Evolutionary conservation across 2,329 filamentous ascomycete genomes (phyloP).

Genomic region (Paramyrothecium sp.): DNA sequence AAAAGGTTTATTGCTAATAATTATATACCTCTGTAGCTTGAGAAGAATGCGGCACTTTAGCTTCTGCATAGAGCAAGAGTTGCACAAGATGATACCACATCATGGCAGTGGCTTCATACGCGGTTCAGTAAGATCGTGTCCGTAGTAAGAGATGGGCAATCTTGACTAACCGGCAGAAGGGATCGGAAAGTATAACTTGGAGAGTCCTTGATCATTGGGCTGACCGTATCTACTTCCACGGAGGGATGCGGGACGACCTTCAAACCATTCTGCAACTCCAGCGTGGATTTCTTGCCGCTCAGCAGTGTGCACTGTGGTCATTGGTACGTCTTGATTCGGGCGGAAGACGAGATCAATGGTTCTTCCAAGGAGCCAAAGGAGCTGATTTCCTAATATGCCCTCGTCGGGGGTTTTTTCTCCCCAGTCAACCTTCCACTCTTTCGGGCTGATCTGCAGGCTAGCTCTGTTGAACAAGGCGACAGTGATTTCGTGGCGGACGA

Average conservation of each 20-base stretch:
- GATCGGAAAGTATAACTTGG: constrained; percentile 2
- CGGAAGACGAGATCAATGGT: constrained; percentile 3
- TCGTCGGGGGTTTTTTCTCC: background rate
- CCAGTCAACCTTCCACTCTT: constrained; percentile 3
- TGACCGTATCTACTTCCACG: background rate
- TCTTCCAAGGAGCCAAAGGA: constrained; percentile 4
- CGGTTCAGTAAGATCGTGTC: background rate
- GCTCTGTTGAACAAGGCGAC: constrained; percentile 4
- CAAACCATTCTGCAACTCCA: constrained; percentile 1
- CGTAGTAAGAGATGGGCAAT: background rate
- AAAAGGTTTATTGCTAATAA: too few relatives aligned
- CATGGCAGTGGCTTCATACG: constrained; percentile 1
- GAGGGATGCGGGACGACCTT: background rate
- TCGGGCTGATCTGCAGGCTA: background rate
- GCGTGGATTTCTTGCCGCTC: background rate
- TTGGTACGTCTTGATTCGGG: background rate
- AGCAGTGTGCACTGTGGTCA: background rate
- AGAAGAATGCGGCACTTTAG: background rate
- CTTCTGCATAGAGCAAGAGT: constrained; percentile 2
- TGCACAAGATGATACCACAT: constrained; percentile 3
- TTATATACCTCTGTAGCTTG: background rate
- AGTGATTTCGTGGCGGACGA: constrained; percentile 7
- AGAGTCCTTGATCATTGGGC: background rate
- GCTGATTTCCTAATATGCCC: constrained; percentile 1
- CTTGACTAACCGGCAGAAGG: constrained; percentile 1